Evolutionary conservation across 371 early-diverging fungal genomes (phyloP), one percentile per base, ranked within the genome.

Genomic region (Circinella umbellata): DNA sequence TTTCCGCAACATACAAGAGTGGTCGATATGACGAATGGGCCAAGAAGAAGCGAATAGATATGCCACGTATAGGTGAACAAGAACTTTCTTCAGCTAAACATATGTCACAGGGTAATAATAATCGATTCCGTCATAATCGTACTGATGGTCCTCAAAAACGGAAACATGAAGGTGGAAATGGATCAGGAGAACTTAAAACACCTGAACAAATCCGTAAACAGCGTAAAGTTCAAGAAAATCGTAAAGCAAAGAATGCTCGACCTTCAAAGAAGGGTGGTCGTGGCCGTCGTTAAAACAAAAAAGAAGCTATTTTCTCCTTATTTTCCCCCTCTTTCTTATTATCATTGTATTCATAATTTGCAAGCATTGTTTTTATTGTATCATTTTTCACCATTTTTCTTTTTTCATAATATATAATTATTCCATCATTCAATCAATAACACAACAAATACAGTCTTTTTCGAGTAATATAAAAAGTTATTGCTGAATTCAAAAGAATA

Each of bases 1-100:
- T 99, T 35, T 93, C 95, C 3, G 99, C 98, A 1, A 86, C 92
- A 9, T 97, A 90, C 86, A 96, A 96, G 76, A 86, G 92, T 11
- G 94, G 95, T 69, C 89, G 93, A 62, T 95, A 91, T 77, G 85
- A 88, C 66, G 91, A 92, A 63, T 99, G 98, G 98, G 90, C 93
- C 67, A 91, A 94, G 64, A 94, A 94, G 81, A 94, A 91, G 51
- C 89, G 91, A 67, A 83, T 92, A 39, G 67, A 72, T 14, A 72
- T 98, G 9, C 98, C 97, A 34, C 90, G 94, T 15, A 80, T 86
- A 11, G 99, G 98, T 63, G 98, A 98, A 72, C 78, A 79, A 68
- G 98, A 99, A 71, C 81, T 96, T 53, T 76, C 78, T 4, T 80
- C 78, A 20, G 80, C 85, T 9, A 68, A 73, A 17, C 69, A 75